Conservation (phyloP, 495 filamentous ascomycete species). For the Neurospora intermedia region DNA sequence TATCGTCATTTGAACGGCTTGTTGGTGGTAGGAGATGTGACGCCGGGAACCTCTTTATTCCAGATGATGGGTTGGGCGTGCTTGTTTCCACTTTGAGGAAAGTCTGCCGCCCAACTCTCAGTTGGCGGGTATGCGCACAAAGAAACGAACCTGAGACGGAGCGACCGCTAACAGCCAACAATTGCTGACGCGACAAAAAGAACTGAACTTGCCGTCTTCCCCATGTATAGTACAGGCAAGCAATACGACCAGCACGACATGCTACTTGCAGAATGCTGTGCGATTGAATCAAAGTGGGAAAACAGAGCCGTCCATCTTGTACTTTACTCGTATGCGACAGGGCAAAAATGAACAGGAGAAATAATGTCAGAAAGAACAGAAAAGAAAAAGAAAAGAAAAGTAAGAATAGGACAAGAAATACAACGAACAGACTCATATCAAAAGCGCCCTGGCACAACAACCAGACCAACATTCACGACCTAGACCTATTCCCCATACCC, state of each 20-base stretch:
- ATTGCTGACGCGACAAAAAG: not conserved
- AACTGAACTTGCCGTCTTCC: not conserved
- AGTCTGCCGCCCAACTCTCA: not conserved
- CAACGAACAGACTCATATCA: not conserved
- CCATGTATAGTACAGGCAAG: not conserved
- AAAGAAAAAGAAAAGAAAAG: not conserved
- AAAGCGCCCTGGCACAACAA: not conserved
- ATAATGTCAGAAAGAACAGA: not conserved
- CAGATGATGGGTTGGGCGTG: not conserved
- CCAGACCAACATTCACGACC: not conserved
- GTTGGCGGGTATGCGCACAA: not conserved
- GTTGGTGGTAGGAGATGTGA: not conserved
- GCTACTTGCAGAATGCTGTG: not conserved
- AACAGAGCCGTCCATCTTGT: not conserved
- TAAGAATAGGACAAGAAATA: not conserved
- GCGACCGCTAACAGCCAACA: not conserved
- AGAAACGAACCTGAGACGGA: not conserved
- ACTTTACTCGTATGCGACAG: not conserved
- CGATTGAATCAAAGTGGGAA: not conserved
- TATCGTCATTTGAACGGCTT: not conserved
- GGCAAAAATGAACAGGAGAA: too few species aligned
- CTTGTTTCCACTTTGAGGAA: not conserved
- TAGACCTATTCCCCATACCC: not conserved
- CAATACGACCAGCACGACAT: not conserved
- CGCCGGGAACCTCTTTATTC: not conserved